Conservation (phyloP, 495 filamentous ascomycete species). For the Ascobolus immersus region DNA sequence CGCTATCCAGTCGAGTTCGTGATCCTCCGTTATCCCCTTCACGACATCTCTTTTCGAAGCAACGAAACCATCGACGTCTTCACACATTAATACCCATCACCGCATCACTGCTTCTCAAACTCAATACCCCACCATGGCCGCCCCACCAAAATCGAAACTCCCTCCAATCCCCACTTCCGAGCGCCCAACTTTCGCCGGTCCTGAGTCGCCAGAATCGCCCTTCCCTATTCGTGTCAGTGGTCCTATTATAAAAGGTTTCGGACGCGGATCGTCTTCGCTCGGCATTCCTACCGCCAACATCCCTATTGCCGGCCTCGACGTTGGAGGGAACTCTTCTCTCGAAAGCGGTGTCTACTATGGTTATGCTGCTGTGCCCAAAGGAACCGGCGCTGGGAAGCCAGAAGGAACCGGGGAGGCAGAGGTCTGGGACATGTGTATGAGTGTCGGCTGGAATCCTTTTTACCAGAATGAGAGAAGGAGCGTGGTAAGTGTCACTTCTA, state of each 20-base stretch:
- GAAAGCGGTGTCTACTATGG: slow-evolving; percentile 77
- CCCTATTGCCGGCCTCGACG: slow-evolving; percentile 40
- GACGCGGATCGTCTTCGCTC: slow-evolving; percentile 77
- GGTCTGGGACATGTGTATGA: slow-evolving; percentile 74
- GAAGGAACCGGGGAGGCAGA: slow-evolving; percentile 12
- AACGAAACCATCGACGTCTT: too few species aligned
- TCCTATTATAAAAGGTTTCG: slow-evolving; percentile 74
- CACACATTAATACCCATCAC: too few species aligned
- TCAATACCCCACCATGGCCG: too few species aligned
- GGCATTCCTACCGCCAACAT: slow-evolving; percentile 97
- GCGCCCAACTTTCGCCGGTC: slow-evolving; percentile 40
- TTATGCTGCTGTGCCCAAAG: slow-evolving; percentile 31
- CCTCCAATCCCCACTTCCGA: slow-evolving; percentile 10
- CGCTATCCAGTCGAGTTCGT: too few species aligned
- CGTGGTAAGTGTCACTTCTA: too few species aligned
- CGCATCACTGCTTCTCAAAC: too few species aligned
- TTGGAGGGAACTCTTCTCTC: slow-evolving; percentile 43
- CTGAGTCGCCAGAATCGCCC: slow-evolving; percentile 46
- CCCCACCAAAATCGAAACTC: too few species aligned
- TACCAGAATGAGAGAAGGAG: slow-evolving; percentile 66
- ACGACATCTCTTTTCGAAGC: too few species aligned
- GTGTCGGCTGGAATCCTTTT: slow-evolving; percentile 85
- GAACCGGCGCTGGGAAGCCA: slow-evolving; percentile 4
- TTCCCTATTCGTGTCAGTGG: slow-evolving; percentile 64
- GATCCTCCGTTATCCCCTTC: too few species aligned